Evolutionary conservation across 2,329 filamentous ascomycete genomes (phyloP).

Genomic region (Sarocladium oryzae): DNA sequence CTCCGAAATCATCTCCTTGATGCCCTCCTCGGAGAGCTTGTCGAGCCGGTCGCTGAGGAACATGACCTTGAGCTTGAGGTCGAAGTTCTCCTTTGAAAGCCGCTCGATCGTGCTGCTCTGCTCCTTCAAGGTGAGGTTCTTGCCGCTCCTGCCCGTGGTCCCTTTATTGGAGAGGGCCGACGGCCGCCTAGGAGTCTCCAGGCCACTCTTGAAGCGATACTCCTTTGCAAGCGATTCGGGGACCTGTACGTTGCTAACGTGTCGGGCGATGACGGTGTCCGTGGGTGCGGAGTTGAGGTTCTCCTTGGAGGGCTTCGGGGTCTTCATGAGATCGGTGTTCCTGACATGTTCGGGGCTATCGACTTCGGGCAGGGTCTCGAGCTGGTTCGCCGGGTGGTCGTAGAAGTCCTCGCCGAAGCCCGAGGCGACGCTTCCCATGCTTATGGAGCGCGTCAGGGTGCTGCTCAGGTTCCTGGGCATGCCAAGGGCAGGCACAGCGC

Average conservation of each 20-base stretch:
- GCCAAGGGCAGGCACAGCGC: slow-evolving; percentile 55
- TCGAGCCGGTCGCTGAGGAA: slow-evolving; percentile 91
- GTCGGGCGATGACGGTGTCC: slow-evolving; percentile 81
- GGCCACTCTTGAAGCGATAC: slow-evolving; percentile 69
- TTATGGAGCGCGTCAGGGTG: slow-evolving; percentile 67
- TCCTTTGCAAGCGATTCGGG: slow-evolving; percentile 83
- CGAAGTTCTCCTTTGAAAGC: slow-evolving; percentile 96
- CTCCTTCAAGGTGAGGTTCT: slow-evolving; percentile 85
- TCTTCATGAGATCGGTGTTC: slow-evolving; percentile 49
- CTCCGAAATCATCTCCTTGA: slow-evolving; percentile 97
- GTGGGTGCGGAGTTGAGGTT: slow-evolving; percentile 58
- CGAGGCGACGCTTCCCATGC: slow-evolving; percentile 84
- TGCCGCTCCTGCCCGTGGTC: slow-evolving; percentile 49
- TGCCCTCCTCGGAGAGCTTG: slow-evolving; percentile 88
- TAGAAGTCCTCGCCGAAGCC: slow-evolving; percentile 50
- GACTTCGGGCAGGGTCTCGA: slow-evolving; percentile 45
- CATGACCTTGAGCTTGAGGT: slow-evolving; percentile 94
- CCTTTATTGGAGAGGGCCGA: slow-evolving; percentile 39
- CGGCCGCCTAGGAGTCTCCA: slow-evolving; percentile 51
- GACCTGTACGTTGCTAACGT: slow-evolving; percentile 84
- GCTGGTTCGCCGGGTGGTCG: slow-evolving; percentile 37
- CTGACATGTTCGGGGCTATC: slow-evolving; percentile 32
- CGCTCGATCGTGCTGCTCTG: slow-evolving; percentile 96
- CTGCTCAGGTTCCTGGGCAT: slow-evolving; percentile 40
- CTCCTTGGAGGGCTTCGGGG: slow-evolving; percentile 58